A percentile compares a stretch with the other conserved stretches of the same genome.
Evolutionary conservation across 306 rosid species (phyloP).

Genomic region (Cucurbita argyrosperma): DNA sequence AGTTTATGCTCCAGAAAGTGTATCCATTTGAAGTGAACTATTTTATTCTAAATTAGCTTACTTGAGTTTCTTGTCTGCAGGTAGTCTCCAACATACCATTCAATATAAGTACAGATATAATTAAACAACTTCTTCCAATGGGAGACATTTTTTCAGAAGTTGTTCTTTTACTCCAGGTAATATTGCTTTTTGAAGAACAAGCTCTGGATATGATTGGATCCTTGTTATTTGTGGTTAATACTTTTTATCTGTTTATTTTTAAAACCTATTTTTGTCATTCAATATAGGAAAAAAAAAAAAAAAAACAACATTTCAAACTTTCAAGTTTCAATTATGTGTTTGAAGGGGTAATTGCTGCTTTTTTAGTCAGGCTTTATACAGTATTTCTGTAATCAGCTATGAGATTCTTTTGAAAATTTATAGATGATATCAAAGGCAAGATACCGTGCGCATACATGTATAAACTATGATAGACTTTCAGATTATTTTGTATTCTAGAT

Average conservation of each 20-base stretch:
- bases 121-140: slow-evolving; percentile 86
- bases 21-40: neutral
- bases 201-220: neutral
- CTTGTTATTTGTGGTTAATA: neutral
- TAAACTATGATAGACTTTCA: neutral
- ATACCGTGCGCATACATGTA: too few relatives aligned
- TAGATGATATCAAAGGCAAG: too few relatives aligned
- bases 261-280: neutral
- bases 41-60: neutral
- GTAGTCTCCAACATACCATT: slow-evolving; percentile 85
- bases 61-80: slow-evolving; percentile 23
- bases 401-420: too few relatives aligned
- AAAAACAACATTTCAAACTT: neutral
- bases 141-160: slow-evolving; percentile 81
- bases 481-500: neutral
- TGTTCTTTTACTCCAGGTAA: slow-evolving; percentile 67
- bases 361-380: too few relatives aligned
- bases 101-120: slow-evolving; percentile 64
- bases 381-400: too few relatives aligned
- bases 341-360: too few relatives aligned
- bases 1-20: neutral
- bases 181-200: neutral
- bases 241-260: neutral
- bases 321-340: neutral
- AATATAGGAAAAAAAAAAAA: neutral